A percentile compares a stretch with the other conserved stretches of the same genome.
Conservation (phyloP, 805 yeast genomes). For the Yarrowia sp. region DNA sequence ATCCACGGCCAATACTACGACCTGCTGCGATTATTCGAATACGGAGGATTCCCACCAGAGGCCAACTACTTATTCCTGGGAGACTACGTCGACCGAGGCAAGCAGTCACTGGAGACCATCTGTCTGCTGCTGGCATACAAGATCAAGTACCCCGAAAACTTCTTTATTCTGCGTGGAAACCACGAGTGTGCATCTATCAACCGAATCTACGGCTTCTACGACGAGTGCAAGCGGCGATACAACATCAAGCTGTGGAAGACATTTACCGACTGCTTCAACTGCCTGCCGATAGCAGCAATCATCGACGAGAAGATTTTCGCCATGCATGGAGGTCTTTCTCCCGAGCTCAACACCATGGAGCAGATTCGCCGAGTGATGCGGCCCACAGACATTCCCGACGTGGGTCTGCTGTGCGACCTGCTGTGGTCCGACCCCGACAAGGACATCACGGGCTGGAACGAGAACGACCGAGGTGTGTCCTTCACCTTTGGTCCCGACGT, state of each 20-base stretch:
- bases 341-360: constrained; percentile 96
- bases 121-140: constrained; percentile 92
- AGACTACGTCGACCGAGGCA: constrained; percentile 98
- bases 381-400: constrained; percentile 98
- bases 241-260: constrained; percentile 98
- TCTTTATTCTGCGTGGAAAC: constrained; percentile 93
- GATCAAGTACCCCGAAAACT: constrained; percentile 97
- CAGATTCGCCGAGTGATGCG: constrained; percentile 98
- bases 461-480: constrained; percentile 97
- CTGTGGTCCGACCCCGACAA: constrained; percentile 99
- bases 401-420: constrained; percentile 91
- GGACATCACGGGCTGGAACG: constrained; percentile 98
- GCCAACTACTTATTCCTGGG: constrained; percentile 94
- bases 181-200: constrained; percentile 98
- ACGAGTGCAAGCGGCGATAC: constrained; percentile 95
- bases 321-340: constrained; percentile 98
- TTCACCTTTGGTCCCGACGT: constrained; percentile 99
- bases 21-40: constrained; percentile 88
- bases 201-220: constrained; percentile 96
- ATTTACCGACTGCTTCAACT: constrained; percentile 96
- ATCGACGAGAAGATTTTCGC: constrained; percentile 97
- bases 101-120: constrained; percentile 93
- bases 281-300: constrained; percentile 97
- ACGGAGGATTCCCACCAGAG: constrained; percentile 99
- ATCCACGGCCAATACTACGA: constrained; percentile 98